A percentile compares a stretch with the other conserved stretches of the same genome.
Conservation (phyloP, 495 filamentous ascomycete species). For the Lophium mytilinum region DNA sequence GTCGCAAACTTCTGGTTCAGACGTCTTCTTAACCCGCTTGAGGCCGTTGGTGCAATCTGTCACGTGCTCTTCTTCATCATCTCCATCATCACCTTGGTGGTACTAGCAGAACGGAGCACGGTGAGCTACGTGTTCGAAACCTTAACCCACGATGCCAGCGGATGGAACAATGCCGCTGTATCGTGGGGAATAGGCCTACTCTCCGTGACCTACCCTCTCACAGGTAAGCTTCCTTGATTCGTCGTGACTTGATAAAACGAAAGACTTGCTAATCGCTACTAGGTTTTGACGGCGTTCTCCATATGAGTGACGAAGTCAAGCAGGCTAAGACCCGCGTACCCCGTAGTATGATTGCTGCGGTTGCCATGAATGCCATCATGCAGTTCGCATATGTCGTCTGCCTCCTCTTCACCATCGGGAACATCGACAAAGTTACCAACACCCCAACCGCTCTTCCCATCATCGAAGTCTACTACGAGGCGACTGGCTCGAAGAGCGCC, state of each 20-base stretch:
- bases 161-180: slow-evolving; percentile 17
- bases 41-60: slow-evolving; percentile 18
- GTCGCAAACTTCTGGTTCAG: slow-evolving; percentile 19
- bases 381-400: slow-evolving; percentile 21
- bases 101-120: slow-evolving; percentile 13
- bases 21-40: slow-evolving; percentile 19
- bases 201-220: slow-evolving; percentile 11
- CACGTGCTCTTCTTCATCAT: slow-evolving; percentile 25
- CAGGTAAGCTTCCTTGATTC: slow-evolving; percentile 5
- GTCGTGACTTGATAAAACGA: background rate
- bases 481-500: slow-evolving; percentile 14
- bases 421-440: slow-evolving; percentile 5
- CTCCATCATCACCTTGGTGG: slow-evolving; percentile 14
- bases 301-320: slow-evolving; percentile 25
- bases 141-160: slow-evolving; percentile 12
- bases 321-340: slow-evolving; percentile 15
- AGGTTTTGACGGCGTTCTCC: slow-evolving; percentile 24
- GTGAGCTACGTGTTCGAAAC: slow-evolving; percentile 18
- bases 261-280: background rate
- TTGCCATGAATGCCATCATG: slow-evolving; percentile 22
- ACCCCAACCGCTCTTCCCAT: slow-evolving; percentile 19
- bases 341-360: slow-evolving; percentile 19
- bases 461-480: slow-evolving; percentile 22
- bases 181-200: slow-evolving; percentile 18
- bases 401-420: slow-evolving; percentile 17